Base-by-base conservation (phyloP, 2,329 filamentous ascomycete species). In the Ophiostoma sp. region DNA sequence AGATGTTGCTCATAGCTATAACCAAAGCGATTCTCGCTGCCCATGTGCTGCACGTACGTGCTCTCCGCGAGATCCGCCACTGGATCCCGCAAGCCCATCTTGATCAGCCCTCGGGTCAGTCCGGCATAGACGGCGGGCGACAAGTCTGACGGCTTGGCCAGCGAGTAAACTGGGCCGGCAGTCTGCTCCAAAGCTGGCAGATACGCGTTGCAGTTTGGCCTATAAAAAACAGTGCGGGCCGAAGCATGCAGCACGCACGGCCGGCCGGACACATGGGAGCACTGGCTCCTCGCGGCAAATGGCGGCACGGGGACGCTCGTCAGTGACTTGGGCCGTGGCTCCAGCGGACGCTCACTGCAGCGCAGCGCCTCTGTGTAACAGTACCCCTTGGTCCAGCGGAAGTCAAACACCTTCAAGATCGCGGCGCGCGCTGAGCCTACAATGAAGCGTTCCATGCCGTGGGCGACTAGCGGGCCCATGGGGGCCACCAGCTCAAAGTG, bases 351-450 rank as follows among this genome's bases (percentile, higher is more conserved):
- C 12, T 49, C 45, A 16, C 45, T 49, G 72, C 84, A 86, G 0
- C 82, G 77, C 11, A 85, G 76, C 4, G 78, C 80, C 3, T 79
- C 76, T 2, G 81, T 82, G 75, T 85, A 80, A 67, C 80, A 75
- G 71, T 86, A 86, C 2, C 45, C 4, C 12, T 49, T 81, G 0
- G 79, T 74, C 76, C 81, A 82, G 11, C 84, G 82, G 67, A 84
- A 83, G 76, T 86, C 84, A 69, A 85, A 86, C 44, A 85, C 74
- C 66, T 83, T 81, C 67, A 86, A 70, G 9, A 78, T 76, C 0
- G 79, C 76, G 4, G 77, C 76, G 16, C 76, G 76, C 47, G 80
- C 80, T 72, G 79, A 82, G 3, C 83, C 84, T 0, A 79, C 79
- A 4, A 85, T 73, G 69, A 86, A 86, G 12, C 82, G 78, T 65